Evolutionary conservation across 805 yeast genomes (phyloP).

Genomic region (Starmerella vaccinii): DNA sequence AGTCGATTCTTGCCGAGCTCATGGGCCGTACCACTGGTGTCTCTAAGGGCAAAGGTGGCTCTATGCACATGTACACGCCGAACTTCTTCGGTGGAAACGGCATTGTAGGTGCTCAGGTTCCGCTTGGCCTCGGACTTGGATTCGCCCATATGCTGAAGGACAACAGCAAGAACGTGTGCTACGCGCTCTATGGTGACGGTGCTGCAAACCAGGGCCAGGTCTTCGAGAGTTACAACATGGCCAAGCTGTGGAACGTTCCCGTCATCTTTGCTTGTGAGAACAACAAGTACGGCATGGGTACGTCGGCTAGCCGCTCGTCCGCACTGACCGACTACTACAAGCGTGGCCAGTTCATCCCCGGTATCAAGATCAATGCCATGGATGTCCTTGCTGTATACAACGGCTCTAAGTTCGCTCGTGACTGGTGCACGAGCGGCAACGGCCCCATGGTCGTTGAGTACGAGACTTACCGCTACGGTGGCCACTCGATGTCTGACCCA

Average conservation of each 20-base stretch:
- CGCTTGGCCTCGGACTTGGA: slow-evolving; percentile 96
- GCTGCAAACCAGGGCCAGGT: slow-evolving; percentile 99
- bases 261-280: slow-evolving; percentile 93
- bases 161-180: slow-evolving; percentile 58
- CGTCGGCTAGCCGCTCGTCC: slow-evolving; percentile 92
- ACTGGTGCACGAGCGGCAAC: slow-evolving; percentile 85
- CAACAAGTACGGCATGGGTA: slow-evolving; percentile 99
- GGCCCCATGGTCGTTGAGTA: slow-evolving; percentile 95
- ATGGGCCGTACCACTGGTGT: slow-evolving; percentile 96
- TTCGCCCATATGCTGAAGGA: slow-evolving; percentile 92
- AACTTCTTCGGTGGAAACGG: slow-evolving; percentile 99
- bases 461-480: slow-evolving; percentile 99
- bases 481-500: slow-evolving; percentile 99
- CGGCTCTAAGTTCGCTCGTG: slow-evolving; percentile 94
- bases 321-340: slow-evolving; percentile 94
- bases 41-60: slow-evolving; percentile 97
- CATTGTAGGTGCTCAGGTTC: slow-evolving; percentile 98
- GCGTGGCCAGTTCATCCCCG: slow-evolving; percentile 99
- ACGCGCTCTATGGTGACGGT: slow-evolving; percentile 95
- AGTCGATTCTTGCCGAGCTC: slow-evolving; percentile 84
- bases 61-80: slow-evolving; percentile 96
- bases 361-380: slow-evolving; percentile 98
- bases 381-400: slow-evolving; percentile 90
- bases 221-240: slow-evolving; percentile 96
- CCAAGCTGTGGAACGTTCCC: slow-evolving; percentile 95